Percentiles rank a stretch among this genome's conserved stretches.
phyloP scores from a whole-genome alignment of 441 rosid species.

The Erysimum pusillum region DNA sequence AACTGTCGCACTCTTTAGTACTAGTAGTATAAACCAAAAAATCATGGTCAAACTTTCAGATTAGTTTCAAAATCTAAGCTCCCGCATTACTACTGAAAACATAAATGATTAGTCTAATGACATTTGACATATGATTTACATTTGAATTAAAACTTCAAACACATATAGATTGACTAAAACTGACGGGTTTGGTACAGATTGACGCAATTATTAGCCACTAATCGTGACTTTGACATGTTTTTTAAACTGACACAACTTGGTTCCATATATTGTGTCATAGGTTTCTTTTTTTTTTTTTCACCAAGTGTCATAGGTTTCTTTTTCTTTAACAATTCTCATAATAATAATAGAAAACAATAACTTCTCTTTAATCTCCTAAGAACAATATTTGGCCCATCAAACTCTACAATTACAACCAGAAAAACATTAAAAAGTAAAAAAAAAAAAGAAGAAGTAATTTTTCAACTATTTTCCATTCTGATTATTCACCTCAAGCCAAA shows the following conservation, averaged over 20 bases:
- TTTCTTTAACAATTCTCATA: not conserved
- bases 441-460: not conserved
- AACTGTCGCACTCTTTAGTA: conserved; percentile 17
- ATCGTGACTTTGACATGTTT: not conserved
- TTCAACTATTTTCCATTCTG: not conserved
- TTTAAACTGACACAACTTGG: not conserved
- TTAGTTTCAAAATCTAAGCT: not conserved
- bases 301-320: too few species aligned
- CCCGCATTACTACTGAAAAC: conserved; percentile 13
- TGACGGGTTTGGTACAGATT: too few species aligned
- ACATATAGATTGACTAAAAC: not conserved
- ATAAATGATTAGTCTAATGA: conserved; percentile 17
- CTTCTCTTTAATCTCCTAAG: conserved; percentile 8
- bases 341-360: not conserved
- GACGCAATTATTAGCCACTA: too few species aligned
- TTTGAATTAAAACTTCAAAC: not conserved
- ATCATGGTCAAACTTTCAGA: conserved; percentile 23
- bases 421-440: not conserved
- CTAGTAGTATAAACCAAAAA: not conserved
- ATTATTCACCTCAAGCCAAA: conserved; percentile 36
- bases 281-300: not conserved
- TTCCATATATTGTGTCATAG: not conserved
- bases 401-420: conserved; percentile 31
- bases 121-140: not conserved
- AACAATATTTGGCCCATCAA: conserved; percentile 19